These are phyloP conservation scores for Themeda triandra DNA, from an alignment of 176 grass and related monocot genomes.

Conservation along the genomic window DNA sequence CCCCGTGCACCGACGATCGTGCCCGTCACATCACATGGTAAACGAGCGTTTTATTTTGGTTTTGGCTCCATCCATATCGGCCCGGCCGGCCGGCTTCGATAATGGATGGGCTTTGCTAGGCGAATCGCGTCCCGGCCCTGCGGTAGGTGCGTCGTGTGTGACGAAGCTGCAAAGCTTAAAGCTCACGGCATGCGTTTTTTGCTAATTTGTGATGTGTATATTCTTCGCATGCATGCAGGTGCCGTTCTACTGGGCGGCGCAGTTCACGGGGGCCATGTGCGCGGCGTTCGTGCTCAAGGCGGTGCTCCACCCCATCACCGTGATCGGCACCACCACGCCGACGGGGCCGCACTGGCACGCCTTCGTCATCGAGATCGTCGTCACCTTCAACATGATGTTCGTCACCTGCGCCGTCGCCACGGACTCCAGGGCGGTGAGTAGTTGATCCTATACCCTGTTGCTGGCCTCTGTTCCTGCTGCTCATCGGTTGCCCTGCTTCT, in stretches of 20 bases:
- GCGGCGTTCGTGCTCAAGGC: conserved; percentile 75
- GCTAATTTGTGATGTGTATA: too few species aligned
- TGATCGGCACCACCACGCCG: conserved; percentile 79
- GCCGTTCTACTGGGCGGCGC: conserved; percentile 95
- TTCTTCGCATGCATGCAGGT: conserved; percentile 40
- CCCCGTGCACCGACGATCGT: neutral
- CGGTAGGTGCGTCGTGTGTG: too few species aligned
- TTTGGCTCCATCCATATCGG: neutral
- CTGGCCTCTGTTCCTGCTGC: too few species aligned
- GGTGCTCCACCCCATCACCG: conserved; percentile 59
- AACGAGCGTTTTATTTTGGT: neutral
- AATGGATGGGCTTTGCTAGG: too few species aligned
- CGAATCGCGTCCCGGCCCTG: too few species aligned
- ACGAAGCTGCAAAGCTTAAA: too few species aligned
- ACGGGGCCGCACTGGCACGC: conserved; percentile 69
- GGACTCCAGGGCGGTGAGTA: conserved; percentile 85
- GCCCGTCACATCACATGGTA: neutral
- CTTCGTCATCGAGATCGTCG: conserved; percentile 73
- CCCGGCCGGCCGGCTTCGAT: too few species aligned
- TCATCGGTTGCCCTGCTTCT: too few species aligned
- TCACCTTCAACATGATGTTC: conserved; percentile 99
- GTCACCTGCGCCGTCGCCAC: conserved; percentile 94
- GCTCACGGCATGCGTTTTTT: too few species aligned
- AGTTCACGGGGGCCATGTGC: conserved; percentile 75
- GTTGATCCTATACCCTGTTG: too few species aligned